These are phyloP conservation scores for Exophiala spinifera DNA, from an alignment of 2,329 filamentous ascomycete genomes.

Conservation along the genomic window DNA sequence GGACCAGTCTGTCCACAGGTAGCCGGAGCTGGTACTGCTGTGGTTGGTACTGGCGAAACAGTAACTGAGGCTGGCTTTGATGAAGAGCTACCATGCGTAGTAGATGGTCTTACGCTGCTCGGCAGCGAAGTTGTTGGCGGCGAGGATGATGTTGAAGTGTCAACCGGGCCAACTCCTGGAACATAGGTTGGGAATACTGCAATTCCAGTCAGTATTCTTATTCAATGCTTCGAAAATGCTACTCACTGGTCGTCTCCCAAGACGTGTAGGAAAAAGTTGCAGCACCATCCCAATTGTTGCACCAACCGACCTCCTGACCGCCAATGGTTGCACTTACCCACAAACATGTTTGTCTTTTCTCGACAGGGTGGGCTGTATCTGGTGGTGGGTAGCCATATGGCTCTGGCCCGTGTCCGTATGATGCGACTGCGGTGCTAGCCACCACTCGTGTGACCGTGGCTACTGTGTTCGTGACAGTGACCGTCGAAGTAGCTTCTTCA, in stretches of 20 bases:
- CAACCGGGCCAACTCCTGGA: conserved; percentile 15
- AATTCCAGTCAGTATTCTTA: conserved; percentile 1
- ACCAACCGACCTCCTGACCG: conserved; percentile 25
- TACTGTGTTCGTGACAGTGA: conserved; percentile 5
- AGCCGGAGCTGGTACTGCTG: conserved; percentile 9
- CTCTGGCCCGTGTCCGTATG: conserved; percentile 4
- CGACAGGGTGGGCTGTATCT: background rate
- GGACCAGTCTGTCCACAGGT: conserved; percentile 23
- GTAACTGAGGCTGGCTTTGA: no score
- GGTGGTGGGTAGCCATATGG: conserved; percentile 7
- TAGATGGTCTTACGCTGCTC: background rate
- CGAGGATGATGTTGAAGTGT: background rate
- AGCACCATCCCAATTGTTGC: conserved; percentile 28
- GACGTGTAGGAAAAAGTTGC: conserved; percentile 21
- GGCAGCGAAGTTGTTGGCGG: conserved; percentile 1
- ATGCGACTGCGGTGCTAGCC: background rate
- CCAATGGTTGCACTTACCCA: conserved; percentile 27
- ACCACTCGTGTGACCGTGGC: conserved; percentile 8
- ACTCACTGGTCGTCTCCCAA: conserved; percentile 27
- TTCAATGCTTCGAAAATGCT: background rate
- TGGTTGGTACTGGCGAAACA: background rate
- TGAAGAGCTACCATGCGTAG: no score
- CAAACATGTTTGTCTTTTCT: conserved; percentile 29
- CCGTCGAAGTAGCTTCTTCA: conserved; percentile 1
- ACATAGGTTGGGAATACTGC: conserved; percentile 10